A percentile compares a stretch with the other conserved stretches of the same genome.
phyloP scores from a whole-genome alignment of 352 stramenopile species.

The Globisporangium barbulae region DNA sequence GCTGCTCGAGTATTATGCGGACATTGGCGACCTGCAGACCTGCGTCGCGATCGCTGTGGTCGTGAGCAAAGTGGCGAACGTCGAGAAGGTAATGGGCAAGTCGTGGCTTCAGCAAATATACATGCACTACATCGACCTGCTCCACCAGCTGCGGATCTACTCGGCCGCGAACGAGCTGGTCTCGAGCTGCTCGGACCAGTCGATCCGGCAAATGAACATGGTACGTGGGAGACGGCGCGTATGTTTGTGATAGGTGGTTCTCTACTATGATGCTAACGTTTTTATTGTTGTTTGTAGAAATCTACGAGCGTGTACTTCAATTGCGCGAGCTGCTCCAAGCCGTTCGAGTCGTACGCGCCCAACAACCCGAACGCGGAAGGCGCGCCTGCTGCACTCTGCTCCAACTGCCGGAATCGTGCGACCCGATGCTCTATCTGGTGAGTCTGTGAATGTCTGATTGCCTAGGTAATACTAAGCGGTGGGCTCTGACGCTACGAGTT shows the following conservation, averaged over 20 bases:
- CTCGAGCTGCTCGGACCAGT: conserved; percentile 72
- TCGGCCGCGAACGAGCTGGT: conserved; percentile 86
- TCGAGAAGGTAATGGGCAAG: conserved; percentile 84
- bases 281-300: conserved; percentile 45
- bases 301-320: conserved; percentile 87
- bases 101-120: conserved; percentile 88
- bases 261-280: neutral
- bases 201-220: conserved; percentile 91
- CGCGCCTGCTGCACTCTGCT: conserved; percentile 45
- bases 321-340: conserved; percentile 73
- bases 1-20: conserved; percentile 84
- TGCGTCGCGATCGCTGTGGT: conserved; percentile 77
- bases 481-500: conserved; percentile 10
- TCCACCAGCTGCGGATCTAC: conserved; percentile 87
- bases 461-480: neutral
- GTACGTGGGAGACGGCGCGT: conserved; percentile 19
- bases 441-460: neutral
- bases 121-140: conserved; percentile 89
- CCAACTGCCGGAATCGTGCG: conserved; percentile 68
- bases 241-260: neutral
- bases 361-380: conserved; percentile 24
- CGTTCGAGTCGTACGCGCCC: conserved; percentile 45
- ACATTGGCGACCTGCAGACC: conserved; percentile 84
- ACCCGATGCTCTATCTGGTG: conserved; percentile 88
- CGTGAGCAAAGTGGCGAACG: conserved; percentile 60